phyloP scores from a whole-genome alignment of 176 grass and related monocot species.

The Phragmites australis region DNA sequence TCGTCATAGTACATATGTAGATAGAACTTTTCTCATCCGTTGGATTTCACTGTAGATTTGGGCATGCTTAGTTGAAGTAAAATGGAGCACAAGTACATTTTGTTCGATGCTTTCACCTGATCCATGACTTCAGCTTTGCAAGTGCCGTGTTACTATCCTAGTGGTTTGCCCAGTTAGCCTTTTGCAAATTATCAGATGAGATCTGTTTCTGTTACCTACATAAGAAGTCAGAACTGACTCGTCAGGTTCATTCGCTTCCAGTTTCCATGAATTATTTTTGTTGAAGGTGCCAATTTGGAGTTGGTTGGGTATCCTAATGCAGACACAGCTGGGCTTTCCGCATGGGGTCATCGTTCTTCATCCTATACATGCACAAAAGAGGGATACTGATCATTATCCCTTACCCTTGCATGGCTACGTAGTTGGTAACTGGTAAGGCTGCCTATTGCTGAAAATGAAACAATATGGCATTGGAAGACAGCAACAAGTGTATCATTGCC shows the following conservation, averaged over 20 bases:
- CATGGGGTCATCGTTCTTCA: constrained; percentile 51
- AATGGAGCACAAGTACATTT: neutral
- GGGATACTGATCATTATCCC: constrained; percentile 60
- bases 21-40: neutral
- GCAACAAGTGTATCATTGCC: constrained; percentile 50
- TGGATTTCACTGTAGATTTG: neutral
- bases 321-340: constrained; percentile 68
- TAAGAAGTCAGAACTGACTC: constrained; percentile 50
- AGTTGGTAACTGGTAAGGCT: constrained; percentile 86
- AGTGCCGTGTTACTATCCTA: constrained; percentile 6
- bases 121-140: constrained; percentile 6
- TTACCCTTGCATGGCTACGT: constrained; percentile 55
- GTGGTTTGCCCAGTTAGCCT: constrained; percentile 32
- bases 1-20: neutral
- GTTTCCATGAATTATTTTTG: constrained; percentile 60
- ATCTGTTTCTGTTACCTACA: constrained; percentile 56
- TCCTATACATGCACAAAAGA: constrained; percentile 58
- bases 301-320: constrained; percentile 78
- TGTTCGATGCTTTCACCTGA: constrained; percentile 5
- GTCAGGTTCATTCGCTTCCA: constrained; percentile 50
- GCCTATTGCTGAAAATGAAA: constrained; percentile 52
- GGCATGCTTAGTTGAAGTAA: constrained; percentile 1
- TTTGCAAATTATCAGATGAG: constrained; percentile 47
- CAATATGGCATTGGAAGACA: constrained; percentile 42
- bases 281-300: constrained; percentile 80